Conservation (phyloP, 441 rosid species). For the Brassica balearica region DNA sequence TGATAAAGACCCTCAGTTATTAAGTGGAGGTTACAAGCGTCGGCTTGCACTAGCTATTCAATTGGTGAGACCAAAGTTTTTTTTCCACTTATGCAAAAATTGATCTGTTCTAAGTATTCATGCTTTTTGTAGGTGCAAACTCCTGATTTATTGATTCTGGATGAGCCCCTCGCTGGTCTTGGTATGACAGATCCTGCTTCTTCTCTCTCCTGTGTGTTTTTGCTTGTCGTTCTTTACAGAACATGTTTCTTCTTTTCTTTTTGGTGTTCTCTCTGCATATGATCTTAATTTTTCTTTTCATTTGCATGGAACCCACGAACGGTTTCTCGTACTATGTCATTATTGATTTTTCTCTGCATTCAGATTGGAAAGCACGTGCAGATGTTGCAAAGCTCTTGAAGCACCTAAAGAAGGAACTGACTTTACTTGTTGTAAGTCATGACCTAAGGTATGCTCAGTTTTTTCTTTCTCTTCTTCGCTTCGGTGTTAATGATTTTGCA, state of each 20-base stretch:
- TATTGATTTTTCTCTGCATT: conserved; percentile 26
- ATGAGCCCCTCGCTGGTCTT: conserved; percentile 98
- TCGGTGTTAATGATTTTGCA: conserved; percentile 28
- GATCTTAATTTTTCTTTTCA: conserved; percentile 19
- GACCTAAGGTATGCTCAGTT: conserved; percentile 72
- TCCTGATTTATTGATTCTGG: conserved; percentile 86
- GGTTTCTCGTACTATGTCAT: conserved; percentile 18
- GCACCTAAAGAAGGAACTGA: conserved; percentile 83
- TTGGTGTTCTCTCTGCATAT: conserved; percentile 6
- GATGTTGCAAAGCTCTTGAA: conserved; percentile 89
- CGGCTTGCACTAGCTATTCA: conserved; percentile 94
- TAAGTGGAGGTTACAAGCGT: conserved; percentile 96
- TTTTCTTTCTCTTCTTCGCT: neutral
- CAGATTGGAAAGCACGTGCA: conserved; percentile 96
- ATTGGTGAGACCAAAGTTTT: conserved; percentile 57
- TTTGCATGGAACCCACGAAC: conserved; percentile 18
- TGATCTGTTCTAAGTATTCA: conserved; percentile 18
- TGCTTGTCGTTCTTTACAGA: neutral
- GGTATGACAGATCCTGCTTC: conserved; percentile 58
- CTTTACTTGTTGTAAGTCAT: conserved; percentile 90
- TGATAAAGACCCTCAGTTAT: conserved; percentile 87
- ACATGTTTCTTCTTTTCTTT: neutral
- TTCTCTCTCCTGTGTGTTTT: neutral
- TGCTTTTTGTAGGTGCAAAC: conserved; percentile 70
- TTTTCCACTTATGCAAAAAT: neutral